Conservation (phyloP, 2,329 filamentous ascomycete genomes). For the Biscogniauxia sp. region DNA sequence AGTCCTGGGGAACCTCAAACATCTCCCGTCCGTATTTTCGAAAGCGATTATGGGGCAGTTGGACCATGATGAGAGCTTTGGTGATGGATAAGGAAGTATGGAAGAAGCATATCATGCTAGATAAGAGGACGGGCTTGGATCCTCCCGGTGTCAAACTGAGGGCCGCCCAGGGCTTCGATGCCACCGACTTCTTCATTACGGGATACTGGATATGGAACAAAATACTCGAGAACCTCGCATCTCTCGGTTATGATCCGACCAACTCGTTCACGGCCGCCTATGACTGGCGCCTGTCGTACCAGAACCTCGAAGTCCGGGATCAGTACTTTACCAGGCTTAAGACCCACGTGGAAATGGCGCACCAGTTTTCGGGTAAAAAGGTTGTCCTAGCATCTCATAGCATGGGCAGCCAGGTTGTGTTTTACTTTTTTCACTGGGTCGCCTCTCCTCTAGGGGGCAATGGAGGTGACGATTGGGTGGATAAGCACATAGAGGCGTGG, state of each 20-base stretch:
- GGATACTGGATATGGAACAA: slow-evolving; percentile 99
- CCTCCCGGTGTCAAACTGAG: slow-evolving; percentile 86
- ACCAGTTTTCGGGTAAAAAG: slow-evolving; percentile 72
- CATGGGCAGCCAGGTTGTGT: slow-evolving; percentile 95
- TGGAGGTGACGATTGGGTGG: slow-evolving; percentile 86
- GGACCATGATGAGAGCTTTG: slow-evolving; percentile 97
- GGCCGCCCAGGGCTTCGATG: slow-evolving; percentile 94
- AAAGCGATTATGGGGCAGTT: slow-evolving; percentile 93
- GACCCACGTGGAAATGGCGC: slow-evolving; percentile 81
- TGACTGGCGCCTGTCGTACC: slow-evolving; percentile 91
- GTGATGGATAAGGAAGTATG: slow-evolving; percentile 90
- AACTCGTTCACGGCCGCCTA: slow-evolving; percentile 70
- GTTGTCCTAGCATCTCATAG: slow-evolving; percentile 87
- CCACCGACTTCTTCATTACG: slow-evolving; percentile 89
- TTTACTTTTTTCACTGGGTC: slow-evolving; percentile 82
- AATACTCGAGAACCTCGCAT: slow-evolving; percentile 93
- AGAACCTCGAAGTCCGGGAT: slow-evolving; percentile 84
- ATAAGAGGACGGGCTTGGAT: slow-evolving; percentile 86
- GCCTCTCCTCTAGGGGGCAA: slow-evolving; percentile 74
- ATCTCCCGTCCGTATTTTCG: slow-evolving; percentile 86
- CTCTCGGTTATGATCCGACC: slow-evolving; percentile 89
- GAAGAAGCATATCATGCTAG: slow-evolving; percentile 97
- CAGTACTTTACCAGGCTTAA: slow-evolving; percentile 93
- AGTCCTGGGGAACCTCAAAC: slow-evolving; percentile 92
- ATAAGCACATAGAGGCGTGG: slow-evolving; percentile 87